Evolutionary conservation across 2,329 filamentous ascomycete genomes (phyloP), one percentile per base, ranked within the genome.

Genomic region (Verticillium nonalfalfae): DNA sequence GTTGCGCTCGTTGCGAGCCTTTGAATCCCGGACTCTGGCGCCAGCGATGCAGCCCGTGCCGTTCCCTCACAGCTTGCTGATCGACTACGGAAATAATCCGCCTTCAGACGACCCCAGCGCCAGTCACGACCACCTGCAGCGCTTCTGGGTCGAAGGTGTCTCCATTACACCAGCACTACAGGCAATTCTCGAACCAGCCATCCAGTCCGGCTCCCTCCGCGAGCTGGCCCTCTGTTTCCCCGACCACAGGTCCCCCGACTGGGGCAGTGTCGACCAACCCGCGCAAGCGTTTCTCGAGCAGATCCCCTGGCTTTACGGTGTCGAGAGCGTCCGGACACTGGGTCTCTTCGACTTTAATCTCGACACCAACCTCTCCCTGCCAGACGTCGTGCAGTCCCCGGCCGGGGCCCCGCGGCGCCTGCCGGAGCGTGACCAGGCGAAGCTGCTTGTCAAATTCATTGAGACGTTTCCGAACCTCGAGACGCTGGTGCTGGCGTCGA

Each of bases 311-410:
- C 67, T 78, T 2, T 67, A 69, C 14, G 75, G 75, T 39, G 66
- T 70, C 1, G 52, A 66, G 21, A 72, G 68, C 2, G 73, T 79
- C 34, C 70, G 63, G 45, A 70, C 67, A 38, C 67, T 78, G 2
- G 73, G 73, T 4, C 56, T 78, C 34, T 74, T 69, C 50, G 62
- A 71, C 35, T 77, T 78, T 57, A 66, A 68, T 36, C 76, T 78
- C 63, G 66, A 58, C 62, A 62, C 60, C 60, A 60, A 58, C 60
- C 60, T 14, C 36, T 9, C 56, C 62, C 15, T 36, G n/a, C 34
- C 39, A 2, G 31, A 18, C 40, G 14, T 38, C 4, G 33, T 40
- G 18, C 54, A 56, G 26, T 35, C 56, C 11, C 13, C 56, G 5
- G 18, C n/a, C n/a, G 34, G 34, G 7, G 34, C 14, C 18, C 15